Base-by-base conservation (phyloP, 2,329 filamentous ascomycete genomes). In the Aspergillus pseudonomiae region DNA sequence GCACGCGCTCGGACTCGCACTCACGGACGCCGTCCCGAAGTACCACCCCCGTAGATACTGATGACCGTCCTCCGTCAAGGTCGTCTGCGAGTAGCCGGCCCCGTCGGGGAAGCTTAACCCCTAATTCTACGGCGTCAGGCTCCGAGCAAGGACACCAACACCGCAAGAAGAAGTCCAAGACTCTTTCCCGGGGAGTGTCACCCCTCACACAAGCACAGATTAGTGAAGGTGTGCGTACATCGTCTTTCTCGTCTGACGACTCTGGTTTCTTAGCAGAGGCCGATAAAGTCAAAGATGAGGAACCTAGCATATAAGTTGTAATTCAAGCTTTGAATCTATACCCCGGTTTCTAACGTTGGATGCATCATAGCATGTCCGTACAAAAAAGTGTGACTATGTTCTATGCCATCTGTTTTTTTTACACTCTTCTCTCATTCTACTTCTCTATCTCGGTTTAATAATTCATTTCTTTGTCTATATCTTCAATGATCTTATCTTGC, bases 1-100 rank as follows among this genome's bases (percentile, higher is more conserved):
- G 66, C 30, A 72, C 74, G 28, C 74, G 77, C 60, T 78, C 79
- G 11, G 77, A 79, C 14, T 80, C 77, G 6, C 76, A 79, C 59
- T 81, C 79, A 1, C 75, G 78, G 19, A 79, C 74, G 9, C 76
- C 78, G 3, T 82, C 80, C 34, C 79, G 79, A 48, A 80, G 79
- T 65, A 78, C 74, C 30, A 81, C 79, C 34, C 74, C 76, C 32
- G 65, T 77, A 21, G 73, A 79, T 68, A 65, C 59, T 10, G 77
- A 80, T 53, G 78, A 80, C 24, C 73, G 75, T n/a, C 73, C 73
- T n/a, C 71, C 73, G 2, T 75, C 73, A 2, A 69, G 72, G 34
- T 76, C 74, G 19, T 76, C 75, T 6, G 65, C 68, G 36, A 69
- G 71, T 16, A 70, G 73, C 46, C 73, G 75, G 57, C 71, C 74